These are phyloP conservation scores for Zymoseptoria tritici DNA, from an alignment of 2,329 filamentous ascomycete genomes.

Conservation along the genomic window DNA sequence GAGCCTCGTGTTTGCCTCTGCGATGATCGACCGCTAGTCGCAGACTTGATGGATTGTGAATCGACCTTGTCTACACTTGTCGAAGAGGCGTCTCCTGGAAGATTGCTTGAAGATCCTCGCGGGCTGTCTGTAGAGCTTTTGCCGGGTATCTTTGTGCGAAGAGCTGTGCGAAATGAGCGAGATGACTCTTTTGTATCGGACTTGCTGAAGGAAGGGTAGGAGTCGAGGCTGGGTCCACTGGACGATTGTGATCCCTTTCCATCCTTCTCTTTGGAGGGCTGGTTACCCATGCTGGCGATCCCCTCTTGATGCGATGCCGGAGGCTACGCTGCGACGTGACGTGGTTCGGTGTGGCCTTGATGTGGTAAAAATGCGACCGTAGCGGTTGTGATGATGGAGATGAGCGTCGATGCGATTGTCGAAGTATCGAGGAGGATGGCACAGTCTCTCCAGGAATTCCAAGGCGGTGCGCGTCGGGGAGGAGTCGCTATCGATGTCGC, in stretches of 20 bases:
- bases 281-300: conserved; percentile 59
- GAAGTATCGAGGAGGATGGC: conserved; percentile 34
- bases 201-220: conserved; percentile 84
- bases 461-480: conserved; percentile 40
- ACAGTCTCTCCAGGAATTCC: conserved; percentile 39
- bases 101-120: conserved; percentile 59
- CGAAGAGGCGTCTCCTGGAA: conserved; percentile 46
- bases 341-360: background rate
- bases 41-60: conserved; percentile 65
- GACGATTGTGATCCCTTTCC: conserved; percentile 39
- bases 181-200: conserved; percentile 90
- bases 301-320: background rate
- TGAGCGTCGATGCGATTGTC: background rate
- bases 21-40: conserved; percentile 46
- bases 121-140: conserved; percentile 65
- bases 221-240: conserved; percentile 59
- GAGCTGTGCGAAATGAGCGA: conserved; percentile 70
- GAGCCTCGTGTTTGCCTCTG: conserved; percentile 23
- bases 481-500: conserved; percentile 16
- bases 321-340: conserved; percentile 2
- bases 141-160: conserved; percentile 85
- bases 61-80: conserved; percentile 59
- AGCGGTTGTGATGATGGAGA: background rate
- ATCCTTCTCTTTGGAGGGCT: conserved; percentile 52
- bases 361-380: background rate